Conservation (phyloP, 1,139 yeast species). For the Hyphopichia pseudoburtonii region DNA sequence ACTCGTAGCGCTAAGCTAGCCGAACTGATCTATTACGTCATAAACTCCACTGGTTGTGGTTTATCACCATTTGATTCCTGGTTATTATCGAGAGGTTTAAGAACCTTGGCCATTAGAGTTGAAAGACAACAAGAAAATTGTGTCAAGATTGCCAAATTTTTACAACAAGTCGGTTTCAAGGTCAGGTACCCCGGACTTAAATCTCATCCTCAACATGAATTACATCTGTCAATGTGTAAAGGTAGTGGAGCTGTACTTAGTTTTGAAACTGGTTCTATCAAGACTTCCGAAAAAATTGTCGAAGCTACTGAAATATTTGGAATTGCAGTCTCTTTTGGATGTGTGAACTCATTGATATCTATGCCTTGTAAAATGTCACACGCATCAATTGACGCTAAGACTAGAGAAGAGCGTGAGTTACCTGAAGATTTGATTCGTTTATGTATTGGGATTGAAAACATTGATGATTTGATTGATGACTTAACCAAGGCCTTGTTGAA, state of each 20-base stretch:
- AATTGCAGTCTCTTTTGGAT: slow-evolving; percentile 91
- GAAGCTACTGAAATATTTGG: slow-evolving; percentile 77
- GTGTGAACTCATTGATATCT: slow-evolving; percentile 86
- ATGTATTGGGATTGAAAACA: slow-evolving; percentile 83
- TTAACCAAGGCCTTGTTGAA: slow-evolving; percentile 65
- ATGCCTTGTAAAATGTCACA: slow-evolving; percentile 96
- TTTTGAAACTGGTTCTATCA: slow-evolving; percentile 80
- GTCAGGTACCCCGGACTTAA: slow-evolving; percentile 85
- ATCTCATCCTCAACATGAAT: slow-evolving; percentile 76
- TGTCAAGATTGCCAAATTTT: slow-evolving; percentile 68
- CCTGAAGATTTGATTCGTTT: slow-evolving; percentile 89
- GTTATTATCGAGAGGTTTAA: slow-evolving; percentile 82
- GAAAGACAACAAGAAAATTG: slow-evolving; percentile 88
- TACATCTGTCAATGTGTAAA: slow-evolving; percentile 73
- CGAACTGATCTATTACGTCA: slow-evolving; percentile 67
- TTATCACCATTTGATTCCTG: slow-evolving; percentile 89
- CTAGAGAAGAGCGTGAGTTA: slow-evolving; percentile 81
- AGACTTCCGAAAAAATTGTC: slow-evolving; percentile 68
- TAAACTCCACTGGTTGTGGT: slow-evolving; percentile 90
- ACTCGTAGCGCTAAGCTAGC: slow-evolving; percentile 64
- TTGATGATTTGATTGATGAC: slow-evolving; percentile 68
- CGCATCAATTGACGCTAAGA: slow-evolving; percentile 89
- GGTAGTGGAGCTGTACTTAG: slow-evolving; percentile 91
- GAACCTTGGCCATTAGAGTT: slow-evolving; percentile 79
- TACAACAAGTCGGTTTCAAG: slow-evolving; percentile 58